Evolutionary conservation across 225 moss, liverwort and hornwort genomes (phyloP).

Genomic region (Anthoceros angustus): DNA sequence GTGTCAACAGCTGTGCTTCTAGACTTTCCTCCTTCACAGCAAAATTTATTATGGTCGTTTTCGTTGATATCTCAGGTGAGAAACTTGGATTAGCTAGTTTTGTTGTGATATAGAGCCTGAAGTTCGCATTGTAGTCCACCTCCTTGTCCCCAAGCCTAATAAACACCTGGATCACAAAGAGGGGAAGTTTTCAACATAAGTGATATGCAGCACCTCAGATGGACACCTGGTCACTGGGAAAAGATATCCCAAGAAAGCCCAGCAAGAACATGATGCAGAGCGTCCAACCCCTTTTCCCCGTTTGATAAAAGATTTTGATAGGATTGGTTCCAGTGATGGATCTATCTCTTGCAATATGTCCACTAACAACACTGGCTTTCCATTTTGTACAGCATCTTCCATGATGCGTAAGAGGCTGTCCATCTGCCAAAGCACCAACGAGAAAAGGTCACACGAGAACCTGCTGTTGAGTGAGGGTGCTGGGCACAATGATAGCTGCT

Average conservation of each 20-base stretch:
- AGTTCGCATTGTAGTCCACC: constrained; percentile 57
- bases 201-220: constrained; percentile 4
- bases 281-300: constrained; percentile 38
- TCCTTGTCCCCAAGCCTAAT: constrained; percentile 68
- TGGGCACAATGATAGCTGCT: not conserved
- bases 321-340: constrained; percentile 55
- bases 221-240: not conserved
- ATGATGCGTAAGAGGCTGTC: constrained; percentile 59
- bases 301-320: constrained; percentile 46
- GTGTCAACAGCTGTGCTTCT: constrained; percentile 50
- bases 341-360: constrained; percentile 62
- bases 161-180: constrained; percentile 26
- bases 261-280: not conserved
- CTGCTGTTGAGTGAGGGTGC: not conserved
- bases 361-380: constrained; percentile 51
- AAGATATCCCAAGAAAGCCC: not conserved
- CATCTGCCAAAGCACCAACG: constrained; percentile 22
- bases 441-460: not conserved
- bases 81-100: constrained; percentile 73
- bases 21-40: constrained; percentile 63
- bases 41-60: constrained; percentile 66
- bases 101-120: constrained; percentile 66
- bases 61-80: constrained; percentile 61
- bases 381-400: constrained; percentile 52
- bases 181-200: not conserved